Evolutionary conservation across 1,284 basidiomycete genomes (phyloP).

Genomic region (Malassezia furfur): DNA sequence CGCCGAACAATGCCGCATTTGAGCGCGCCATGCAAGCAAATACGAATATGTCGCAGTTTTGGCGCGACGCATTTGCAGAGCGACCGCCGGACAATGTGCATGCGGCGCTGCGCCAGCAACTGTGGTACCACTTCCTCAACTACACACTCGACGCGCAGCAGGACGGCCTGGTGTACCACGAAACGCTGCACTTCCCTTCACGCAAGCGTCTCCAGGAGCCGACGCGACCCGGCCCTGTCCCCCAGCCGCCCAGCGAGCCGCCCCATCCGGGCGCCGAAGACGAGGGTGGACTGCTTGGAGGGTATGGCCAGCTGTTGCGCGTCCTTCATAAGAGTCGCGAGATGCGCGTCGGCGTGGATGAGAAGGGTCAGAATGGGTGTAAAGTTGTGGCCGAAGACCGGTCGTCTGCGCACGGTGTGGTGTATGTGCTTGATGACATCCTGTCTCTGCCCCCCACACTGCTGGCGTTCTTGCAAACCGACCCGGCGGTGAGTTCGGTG

Average conservation of each 20-base stretch:
- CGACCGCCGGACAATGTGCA: slow-evolving; percentile 59
- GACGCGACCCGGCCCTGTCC: slow-evolving; percentile 43
- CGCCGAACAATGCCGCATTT: slow-evolving; percentile 66
- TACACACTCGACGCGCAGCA: slow-evolving; percentile 55
- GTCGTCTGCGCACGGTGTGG: slow-evolving; percentile 57
- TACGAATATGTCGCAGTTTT: background rate
- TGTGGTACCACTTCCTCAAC: slow-evolving; percentile 92
- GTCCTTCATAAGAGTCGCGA: background rate
- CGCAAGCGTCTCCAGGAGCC: slow-evolving; percentile 69
- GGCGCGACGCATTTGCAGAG: slow-evolving; percentile 5
- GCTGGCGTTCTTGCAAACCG: slow-evolving; percentile 51
- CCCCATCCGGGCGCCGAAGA: slow-evolving; percentile 40
- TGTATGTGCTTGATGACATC: slow-evolving; percentile 67
- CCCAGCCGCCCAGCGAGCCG: slow-evolving; percentile 25
- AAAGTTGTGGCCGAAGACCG: slow-evolving; percentile 50
- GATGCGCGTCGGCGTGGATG: slow-evolving; percentile 50
- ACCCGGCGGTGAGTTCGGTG: background rate
- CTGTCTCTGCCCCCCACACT: slow-evolving; percentile 68
- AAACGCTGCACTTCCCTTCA: slow-evolving; percentile 55
- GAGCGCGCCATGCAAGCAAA: background rate
- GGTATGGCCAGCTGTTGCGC: slow-evolving; percentile 71
- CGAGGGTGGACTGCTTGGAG: slow-evolving; percentile 62
- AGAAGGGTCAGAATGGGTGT: slow-evolving; percentile 60
- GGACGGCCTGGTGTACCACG: slow-evolving; percentile 17
- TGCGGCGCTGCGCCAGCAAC: slow-evolving; percentile 70